These are phyloP conservation scores for Stagonosporopsis vannaccii DNA, from an alignment of 2,329 filamentous ascomycete genomes.

Conservation along the genomic window DNA sequence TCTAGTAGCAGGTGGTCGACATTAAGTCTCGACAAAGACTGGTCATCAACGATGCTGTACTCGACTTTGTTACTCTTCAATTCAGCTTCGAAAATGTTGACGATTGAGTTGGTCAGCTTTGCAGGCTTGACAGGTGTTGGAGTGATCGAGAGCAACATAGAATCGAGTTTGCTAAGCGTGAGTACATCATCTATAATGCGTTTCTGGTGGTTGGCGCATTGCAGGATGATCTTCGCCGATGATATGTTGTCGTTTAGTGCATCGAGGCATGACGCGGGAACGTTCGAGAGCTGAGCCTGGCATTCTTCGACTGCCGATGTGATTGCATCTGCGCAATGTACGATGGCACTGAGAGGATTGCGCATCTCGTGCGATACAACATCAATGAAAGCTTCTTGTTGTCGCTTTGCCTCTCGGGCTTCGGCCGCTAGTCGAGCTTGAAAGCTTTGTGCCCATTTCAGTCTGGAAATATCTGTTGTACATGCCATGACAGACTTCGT, in stretches of 20 bases:
- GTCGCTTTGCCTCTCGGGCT: constrained; percentile 49
- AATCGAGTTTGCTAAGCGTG: constrained; percentile 56
- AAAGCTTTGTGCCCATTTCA: constrained; percentile 51
- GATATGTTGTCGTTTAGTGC: constrained; percentile 41
- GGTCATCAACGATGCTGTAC: constrained; percentile 44
- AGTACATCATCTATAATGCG: constrained; percentile 58
- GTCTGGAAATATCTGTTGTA: constrained; percentile 49
- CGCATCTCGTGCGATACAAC: constrained; percentile 55
- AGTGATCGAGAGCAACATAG: constrained; percentile 53
- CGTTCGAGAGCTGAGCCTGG: constrained; percentile 26
- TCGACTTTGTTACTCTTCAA: constrained; percentile 43
- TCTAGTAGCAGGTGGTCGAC: constrained; percentile 53
- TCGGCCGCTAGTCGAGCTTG: constrained; percentile 48
- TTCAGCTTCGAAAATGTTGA: constrained; percentile 51
- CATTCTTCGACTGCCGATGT: constrained; percentile 45
- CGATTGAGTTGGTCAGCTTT: constrained; percentile 46
- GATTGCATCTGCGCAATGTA: constrained; percentile 56
- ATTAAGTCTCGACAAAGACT: constrained; percentile 45
- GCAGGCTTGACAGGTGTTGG: constrained; percentile 50
- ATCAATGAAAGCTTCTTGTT: constrained; percentile 52
- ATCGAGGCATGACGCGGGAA: constrained; percentile 36
- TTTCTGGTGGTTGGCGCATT: constrained; percentile 57
- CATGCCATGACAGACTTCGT: constrained; percentile 48
- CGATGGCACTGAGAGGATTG: constrained; percentile 54
- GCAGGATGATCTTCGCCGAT: constrained; percentile 53